These are phyloP conservation scores for Yamadazyma kitorensis DNA, from an alignment of 805 yeast species.

Conservation along the genomic window DNA sequence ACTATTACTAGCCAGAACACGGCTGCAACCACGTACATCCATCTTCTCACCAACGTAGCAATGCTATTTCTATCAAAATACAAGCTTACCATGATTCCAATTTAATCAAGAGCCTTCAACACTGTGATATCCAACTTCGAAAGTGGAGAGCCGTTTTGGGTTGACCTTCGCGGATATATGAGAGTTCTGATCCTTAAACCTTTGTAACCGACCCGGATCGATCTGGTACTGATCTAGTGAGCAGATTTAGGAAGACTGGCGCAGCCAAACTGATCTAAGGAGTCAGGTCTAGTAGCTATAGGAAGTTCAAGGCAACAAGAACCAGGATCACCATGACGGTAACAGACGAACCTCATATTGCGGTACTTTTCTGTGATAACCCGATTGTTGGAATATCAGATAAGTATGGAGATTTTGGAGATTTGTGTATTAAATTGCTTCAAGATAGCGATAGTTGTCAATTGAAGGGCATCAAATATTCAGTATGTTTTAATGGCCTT, in stretches of 20 bases:
- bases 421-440: constrained; percentile 38
- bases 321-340: constrained; percentile 1
- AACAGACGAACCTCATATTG: constrained; percentile 24
- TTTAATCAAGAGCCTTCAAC: too few species aligned
- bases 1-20: constrained; percentile 22
- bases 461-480: constrained; percentile 31
- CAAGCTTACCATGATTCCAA: background rate
- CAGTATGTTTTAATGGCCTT: constrained; percentile 26
- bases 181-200: too few species aligned
- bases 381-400: constrained; percentile 27
- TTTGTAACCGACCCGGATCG: too few species aligned
- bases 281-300: too few species aligned
- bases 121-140: too few species aligned
- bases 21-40: constrained; percentile 21
- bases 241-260: too few species aligned
- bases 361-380: constrained; percentile 40
- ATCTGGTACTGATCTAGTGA: too few species aligned
- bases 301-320: too few species aligned
- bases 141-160: too few species aligned
- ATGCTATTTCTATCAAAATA: background rate
- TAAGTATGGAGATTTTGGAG: constrained; percentile 54
- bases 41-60: constrained; percentile 12
- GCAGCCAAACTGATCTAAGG: too few species aligned
- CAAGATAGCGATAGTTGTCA: constrained; percentile 9
- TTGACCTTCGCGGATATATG: too few species aligned